Evolutionary conservation across 1,284 basidiomycete species (phyloP).

Genomic region (Violaceomyces palustris): DNA sequence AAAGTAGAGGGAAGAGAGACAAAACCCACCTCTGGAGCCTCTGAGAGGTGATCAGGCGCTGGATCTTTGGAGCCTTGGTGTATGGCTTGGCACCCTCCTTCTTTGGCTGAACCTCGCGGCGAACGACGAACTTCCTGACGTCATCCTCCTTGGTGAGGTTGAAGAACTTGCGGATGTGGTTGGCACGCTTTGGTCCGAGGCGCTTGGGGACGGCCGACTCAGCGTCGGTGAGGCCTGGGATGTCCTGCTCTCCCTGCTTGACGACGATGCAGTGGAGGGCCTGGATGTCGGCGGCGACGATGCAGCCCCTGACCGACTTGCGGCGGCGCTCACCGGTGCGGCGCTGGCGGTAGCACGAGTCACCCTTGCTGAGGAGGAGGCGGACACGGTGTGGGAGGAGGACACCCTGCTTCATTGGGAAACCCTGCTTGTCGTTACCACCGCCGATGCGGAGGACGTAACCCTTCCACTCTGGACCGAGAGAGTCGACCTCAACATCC

Average conservation of each 20-base stretch:
- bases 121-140: conserved; percentile 83
- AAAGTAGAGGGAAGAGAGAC: no score
- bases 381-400: conserved; percentile 88
- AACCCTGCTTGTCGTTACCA: conserved; percentile 77
- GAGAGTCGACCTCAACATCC: conserved; percentile 82
- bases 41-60: conserved; percentile 72
- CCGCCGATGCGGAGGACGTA: conserved; percentile 96
- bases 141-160: conserved; percentile 97
- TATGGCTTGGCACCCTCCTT: conserved; percentile 91
- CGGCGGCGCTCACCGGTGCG: conserved; percentile 93
- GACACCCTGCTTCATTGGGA: conserved; percentile 99
- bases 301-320: conserved; percentile 97
- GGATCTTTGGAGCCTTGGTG: conserved; percentile 85
- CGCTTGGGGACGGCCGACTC: conserved; percentile 81
- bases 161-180: conserved; percentile 89
- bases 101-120: conserved; percentile 85
- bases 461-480: conserved; percentile 95
- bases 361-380: conserved; percentile 87
- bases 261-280: conserved; percentile 91
- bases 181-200: conserved; percentile 72
- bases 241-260: conserved; percentile 90
- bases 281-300: conserved; percentile 87
- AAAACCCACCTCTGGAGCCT: no score
- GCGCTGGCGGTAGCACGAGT: conserved; percentile 94
- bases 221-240: conserved; percentile 83